These are phyloP conservation scores for Zangia roseola DNA, from an alignment of 768 basidiomycete genomes.

Conservation along the genomic window DNA sequence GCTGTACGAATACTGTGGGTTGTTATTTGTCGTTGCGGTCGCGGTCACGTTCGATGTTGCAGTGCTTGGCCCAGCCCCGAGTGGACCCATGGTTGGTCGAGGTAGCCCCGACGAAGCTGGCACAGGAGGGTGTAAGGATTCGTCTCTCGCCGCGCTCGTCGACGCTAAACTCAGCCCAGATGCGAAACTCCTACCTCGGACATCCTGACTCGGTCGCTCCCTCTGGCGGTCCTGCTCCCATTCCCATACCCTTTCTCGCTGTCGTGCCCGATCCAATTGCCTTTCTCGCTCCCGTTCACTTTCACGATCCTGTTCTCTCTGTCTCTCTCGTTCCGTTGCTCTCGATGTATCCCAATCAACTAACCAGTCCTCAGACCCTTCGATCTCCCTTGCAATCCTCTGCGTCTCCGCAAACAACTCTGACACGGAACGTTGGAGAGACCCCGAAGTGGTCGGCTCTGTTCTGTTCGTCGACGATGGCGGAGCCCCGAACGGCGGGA, in stretches of 20 bases:
- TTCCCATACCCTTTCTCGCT: conserved; percentile 17
- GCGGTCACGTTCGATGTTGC: not conserved
- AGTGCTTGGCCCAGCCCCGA: conserved; percentile 1
- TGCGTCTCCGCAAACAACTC: conserved; percentile 21
- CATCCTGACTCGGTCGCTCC: conserved; percentile 15
- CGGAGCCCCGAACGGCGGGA: conserved; percentile 3
- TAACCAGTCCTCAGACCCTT: conserved; percentile 11
- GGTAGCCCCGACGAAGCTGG: not conserved
- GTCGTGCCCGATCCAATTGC: conserved; percentile 12
- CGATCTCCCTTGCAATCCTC: conserved; percentile 2
- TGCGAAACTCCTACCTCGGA: conserved; percentile 14
- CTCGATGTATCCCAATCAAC: conserved; percentile 20
- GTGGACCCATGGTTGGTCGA: conserved; percentile 10
- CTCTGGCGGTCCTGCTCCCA: conserved; percentile 19
- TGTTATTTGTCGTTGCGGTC: conserved; percentile 7
- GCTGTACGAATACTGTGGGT: conserved; percentile 27
- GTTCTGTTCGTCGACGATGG: conserved; percentile 2
- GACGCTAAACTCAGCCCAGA: conserved; percentile 14
- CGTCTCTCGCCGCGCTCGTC: conserved; percentile 20
- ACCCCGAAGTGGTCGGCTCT: conserved; percentile 6
- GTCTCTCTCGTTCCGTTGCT: conserved; percentile 10
- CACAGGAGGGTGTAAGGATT: conserved; percentile 2
- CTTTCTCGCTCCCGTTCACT: conserved; percentile 9
- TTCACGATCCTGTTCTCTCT: not conserved
- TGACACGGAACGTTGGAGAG: conserved; percentile 22